Evolutionary conservation across 2,329 filamentous ascomycete genomes (phyloP).

Genomic region (Fusarium palustre): DNA sequence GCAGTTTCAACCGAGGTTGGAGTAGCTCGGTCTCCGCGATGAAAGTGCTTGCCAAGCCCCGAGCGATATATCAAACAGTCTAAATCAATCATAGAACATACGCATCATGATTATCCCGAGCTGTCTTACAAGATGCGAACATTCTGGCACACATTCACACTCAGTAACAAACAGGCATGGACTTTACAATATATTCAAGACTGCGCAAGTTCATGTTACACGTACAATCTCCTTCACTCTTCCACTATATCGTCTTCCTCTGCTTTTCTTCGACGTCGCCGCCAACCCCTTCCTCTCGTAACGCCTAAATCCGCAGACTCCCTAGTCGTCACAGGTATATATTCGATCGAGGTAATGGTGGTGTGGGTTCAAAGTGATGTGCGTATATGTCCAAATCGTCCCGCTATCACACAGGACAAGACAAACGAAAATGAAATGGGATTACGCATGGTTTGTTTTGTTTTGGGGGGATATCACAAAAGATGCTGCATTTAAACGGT

Average conservation of each 20-base stretch:
- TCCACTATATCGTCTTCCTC: constrained; percentile 18
- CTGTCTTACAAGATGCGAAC: no score
- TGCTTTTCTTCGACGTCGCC: constrained; percentile 25
- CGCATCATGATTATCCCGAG: background rate
- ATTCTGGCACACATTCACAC: background rate
- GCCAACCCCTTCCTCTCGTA: constrained; percentile 25
- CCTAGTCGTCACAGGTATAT: constrained; percentile 39
- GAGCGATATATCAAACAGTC: background rate
- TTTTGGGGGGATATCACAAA: constrained; percentile 42
- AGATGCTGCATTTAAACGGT: constrained; percentile 62
- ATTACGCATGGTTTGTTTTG: constrained; percentile 36
- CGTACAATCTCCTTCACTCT: constrained; percentile 42
- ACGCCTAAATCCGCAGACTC: constrained; percentile 40
- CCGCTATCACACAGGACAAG: constrained; percentile 12
- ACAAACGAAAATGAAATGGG: constrained; percentile 31
- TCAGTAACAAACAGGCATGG: background rate
- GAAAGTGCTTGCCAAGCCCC: constrained; percentile 5
- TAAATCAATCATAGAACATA: no score
- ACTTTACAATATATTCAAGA: constrained; percentile 45
- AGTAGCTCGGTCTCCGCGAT: constrained; percentile 18
- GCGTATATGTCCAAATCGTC: constrained; percentile 22
- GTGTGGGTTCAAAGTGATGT: constrained; percentile 15
- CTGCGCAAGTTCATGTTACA: constrained; percentile 45
- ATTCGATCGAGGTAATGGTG: constrained; percentile 37
- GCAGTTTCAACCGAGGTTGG: constrained; percentile 25